These are phyloP conservation scores for Cercophora newfieldiana DNA, from an alignment of 495 filamentous ascomycete species.

Conservation along the genomic window DNA sequence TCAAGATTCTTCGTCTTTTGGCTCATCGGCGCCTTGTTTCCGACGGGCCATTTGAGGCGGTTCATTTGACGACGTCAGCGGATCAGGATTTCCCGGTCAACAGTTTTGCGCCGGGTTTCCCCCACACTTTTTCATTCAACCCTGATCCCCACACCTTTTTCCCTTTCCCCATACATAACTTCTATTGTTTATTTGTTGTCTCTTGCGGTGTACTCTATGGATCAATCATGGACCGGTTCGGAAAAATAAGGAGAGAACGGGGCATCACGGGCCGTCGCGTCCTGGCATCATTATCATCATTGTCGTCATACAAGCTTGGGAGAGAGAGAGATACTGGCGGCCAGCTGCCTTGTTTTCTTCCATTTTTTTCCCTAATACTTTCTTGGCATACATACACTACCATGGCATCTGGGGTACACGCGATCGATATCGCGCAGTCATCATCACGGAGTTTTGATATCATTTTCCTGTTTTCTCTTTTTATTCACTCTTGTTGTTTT, in stretches of 20 bases:
- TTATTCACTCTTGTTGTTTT: not conserved
- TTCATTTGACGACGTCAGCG: not conserved
- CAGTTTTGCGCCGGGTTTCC: not conserved
- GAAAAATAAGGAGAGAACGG: not conserved
- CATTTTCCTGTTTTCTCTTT: not conserved
- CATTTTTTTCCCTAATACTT: not conserved
- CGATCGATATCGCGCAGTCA: not conserved
- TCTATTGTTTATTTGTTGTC: not conserved
- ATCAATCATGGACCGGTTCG: not conserved
- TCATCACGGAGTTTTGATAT: slow-evolving; percentile 4
- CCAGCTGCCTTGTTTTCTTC: not conserved
- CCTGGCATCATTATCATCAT: not conserved
- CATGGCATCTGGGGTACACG: not conserved
- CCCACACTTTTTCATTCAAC: not conserved
- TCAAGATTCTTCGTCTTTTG: not conserved
- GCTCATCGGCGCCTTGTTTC: no score
- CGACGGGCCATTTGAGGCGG: no score
- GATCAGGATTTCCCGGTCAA: not conserved
- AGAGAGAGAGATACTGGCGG: not conserved
- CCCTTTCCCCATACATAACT: not conserved
- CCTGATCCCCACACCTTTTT: not conserved
- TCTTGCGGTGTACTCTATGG: not conserved
- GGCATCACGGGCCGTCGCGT: not conserved
- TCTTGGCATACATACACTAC: not conserved
- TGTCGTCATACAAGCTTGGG: not conserved